Percentiles rank a stretch among this genome's conserved stretches.
Evolutionary conservation across 164 flowering plant genomes (phyloP).

Genomic region (Tinospora cordifolia): DNA sequence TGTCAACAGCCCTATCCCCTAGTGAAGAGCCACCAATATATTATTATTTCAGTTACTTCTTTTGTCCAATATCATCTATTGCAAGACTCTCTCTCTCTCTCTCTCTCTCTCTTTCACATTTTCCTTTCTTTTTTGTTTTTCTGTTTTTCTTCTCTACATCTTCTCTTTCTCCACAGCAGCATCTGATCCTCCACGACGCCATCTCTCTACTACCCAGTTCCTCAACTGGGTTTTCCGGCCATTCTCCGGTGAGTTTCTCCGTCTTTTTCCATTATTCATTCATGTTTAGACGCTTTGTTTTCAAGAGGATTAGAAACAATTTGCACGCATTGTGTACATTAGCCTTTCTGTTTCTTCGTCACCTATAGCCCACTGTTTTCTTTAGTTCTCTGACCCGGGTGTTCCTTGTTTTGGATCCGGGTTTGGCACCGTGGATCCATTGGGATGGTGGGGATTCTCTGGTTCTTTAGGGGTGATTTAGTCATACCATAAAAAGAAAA

Average conservation of each 20-base stretch:
- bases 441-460: not conserved
- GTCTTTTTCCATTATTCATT: not conserved
- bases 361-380: too few relatives aligned
- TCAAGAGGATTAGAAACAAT: not conserved
- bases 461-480: not conserved
- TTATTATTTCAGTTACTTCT: constrained; percentile 6
- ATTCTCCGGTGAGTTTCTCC: not conserved
- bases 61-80: not conserved
- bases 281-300: not conserved
- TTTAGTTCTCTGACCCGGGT: too few relatives aligned
- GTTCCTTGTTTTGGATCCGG: too few relatives aligned
- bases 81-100: not conserved
- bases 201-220: not conserved
- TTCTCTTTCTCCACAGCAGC: constrained; percentile 7
- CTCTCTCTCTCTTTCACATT: too few relatives aligned
- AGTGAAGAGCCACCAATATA: constrained; percentile 38
- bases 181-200: not conserved
- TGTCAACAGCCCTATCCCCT: constrained; percentile 56
- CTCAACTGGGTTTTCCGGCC: not conserved
- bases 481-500: not conserved
- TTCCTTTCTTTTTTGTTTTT: not conserved
- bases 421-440: too few relatives aligned
- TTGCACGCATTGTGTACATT: not conserved
- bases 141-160: not conserved
- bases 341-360: too few relatives aligned